Evolutionary conservation across 2,329 filamentous ascomycete species (phyloP).

Genomic region (Teratosphaeria gauchensis): DNA sequence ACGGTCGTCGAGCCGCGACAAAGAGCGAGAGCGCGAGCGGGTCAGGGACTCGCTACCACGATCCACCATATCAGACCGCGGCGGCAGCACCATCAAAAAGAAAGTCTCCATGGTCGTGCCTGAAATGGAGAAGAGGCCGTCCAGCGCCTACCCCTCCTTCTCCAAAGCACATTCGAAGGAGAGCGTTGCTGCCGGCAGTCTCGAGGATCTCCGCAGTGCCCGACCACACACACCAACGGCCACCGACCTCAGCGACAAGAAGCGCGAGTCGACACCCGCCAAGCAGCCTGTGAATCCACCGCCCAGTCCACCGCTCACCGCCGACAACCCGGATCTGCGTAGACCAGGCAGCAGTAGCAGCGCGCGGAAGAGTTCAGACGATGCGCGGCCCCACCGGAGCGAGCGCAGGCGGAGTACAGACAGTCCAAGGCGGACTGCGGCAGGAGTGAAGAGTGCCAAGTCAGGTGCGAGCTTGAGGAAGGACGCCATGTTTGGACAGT

Average conservation of each 20-base stretch:
- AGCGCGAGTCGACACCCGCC: conserved; percentile 20
- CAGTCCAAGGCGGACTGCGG: conserved; percentile 24
- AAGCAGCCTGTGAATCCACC: conserved; percentile 25
- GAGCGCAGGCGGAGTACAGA: conserved; percentile 34
- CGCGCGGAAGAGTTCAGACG: conserved; percentile 31
- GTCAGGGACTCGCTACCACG: conserved; percentile 15
- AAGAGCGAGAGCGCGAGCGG: conserved; percentile 18
- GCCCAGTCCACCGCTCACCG: conserved; percentile 40
- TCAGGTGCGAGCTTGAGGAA: conserved; percentile 36
- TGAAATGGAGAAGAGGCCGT: conserved; percentile 37
- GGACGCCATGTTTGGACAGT: conserved; percentile 27
- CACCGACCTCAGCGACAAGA: conserved; percentile 30
- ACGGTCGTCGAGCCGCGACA: conserved; percentile 15
- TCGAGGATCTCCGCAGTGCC: conserved; percentile 27
- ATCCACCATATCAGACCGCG: conserved; percentile 1
- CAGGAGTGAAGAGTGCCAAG: conserved; percentile 27
- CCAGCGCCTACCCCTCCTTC: conserved; percentile 61
- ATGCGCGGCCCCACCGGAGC: conserved; percentile 27
- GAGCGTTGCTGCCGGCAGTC: conserved; percentile 50
- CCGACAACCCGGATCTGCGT: conserved; percentile 33
- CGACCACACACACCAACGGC: conserved; percentile 30
- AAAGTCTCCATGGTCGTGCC: conserved; percentile 33
- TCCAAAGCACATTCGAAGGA: conserved; percentile 92
- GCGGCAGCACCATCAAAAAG: conserved; percentile 7
- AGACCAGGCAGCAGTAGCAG: conserved; percentile 36